Evolutionary conservation across 2,329 filamentous ascomycete genomes (phyloP).

Genomic region (Emmonsia crescens): DNA sequence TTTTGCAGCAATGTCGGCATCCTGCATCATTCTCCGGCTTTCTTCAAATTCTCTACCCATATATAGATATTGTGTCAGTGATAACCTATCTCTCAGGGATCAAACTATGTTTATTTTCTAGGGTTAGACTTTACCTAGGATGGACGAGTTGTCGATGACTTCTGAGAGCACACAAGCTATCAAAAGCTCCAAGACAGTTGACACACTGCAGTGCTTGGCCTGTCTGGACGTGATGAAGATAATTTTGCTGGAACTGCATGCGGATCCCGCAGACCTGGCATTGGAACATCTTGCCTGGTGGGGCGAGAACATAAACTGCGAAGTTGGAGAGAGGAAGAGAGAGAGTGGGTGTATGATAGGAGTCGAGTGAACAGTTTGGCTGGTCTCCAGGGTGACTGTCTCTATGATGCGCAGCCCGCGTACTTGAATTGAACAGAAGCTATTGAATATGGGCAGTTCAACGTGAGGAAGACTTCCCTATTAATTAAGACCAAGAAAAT

Average conservation of each 20-base stretch:
- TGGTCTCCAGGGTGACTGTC: background rate
- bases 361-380: background rate
- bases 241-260: background rate
- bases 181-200: background rate
- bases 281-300: background rate
- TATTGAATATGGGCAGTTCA: background rate
- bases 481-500: background rate
- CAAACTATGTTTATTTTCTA: background rate
- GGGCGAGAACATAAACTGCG: background rate
- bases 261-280: background rate
- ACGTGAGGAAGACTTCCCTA: background rate
- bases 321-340: background rate
- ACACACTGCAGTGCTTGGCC: background rate
- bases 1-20: background rate
- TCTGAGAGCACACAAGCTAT: slow-evolving; percentile 2
- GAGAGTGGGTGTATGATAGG: background rate
- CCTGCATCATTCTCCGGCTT: background rate
- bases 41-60: background rate
- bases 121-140: background rate
- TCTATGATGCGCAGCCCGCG: background rate
- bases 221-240: background rate
- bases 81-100: background rate
- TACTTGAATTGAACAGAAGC: background rate
- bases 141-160: background rate
- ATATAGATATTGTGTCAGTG: background rate